A percentile compares a stretch with the other conserved stretches of the same genome.
Evolutionary conservation across 2,329 filamentous ascomycete genomes (phyloP).

Genomic region (Aspergillus luchuensis): DNA sequence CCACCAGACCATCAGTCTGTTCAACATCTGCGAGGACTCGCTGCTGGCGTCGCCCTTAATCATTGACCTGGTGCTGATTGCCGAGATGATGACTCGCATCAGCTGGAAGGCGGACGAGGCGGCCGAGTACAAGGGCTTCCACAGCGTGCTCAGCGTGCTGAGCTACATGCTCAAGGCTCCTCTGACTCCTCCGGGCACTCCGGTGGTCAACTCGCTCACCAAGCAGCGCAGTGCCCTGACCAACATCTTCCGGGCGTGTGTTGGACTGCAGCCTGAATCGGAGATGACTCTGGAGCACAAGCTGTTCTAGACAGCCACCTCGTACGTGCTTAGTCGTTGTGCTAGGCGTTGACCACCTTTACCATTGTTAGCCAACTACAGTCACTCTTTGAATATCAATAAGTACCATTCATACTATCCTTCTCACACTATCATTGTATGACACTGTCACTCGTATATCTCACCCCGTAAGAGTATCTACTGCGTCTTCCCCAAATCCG

Average conservation of each 20-base stretch:
- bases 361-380: slow-evolving; percentile 26
- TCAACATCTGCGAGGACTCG: slow-evolving; percentile 99
- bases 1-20: slow-evolving; percentile 96
- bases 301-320: slow-evolving; percentile 65
- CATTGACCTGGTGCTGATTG: slow-evolving; percentile 89
- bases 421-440: too few relatives aligned
- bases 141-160: slow-evolving; percentile 92
- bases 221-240: slow-evolving; percentile 94
- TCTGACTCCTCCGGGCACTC: slow-evolving; percentile 88
- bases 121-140: slow-evolving; percentile 85
- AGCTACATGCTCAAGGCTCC: slow-evolving; percentile 99
- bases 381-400: slow-evolving; percentile 28
- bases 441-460: too few relatives aligned
- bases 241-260: slow-evolving; percentile 98
- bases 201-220: slow-evolving; percentile 90
- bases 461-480: background rate
- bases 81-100: slow-evolving; percentile 98
- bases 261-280: slow-evolving; percentile 93
- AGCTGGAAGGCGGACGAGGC: slow-evolving; percentile 74
- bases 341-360: background rate
- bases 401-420: too few relatives aligned
- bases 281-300: slow-evolving; percentile 99
- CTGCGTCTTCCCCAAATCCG: slow-evolving; percentile 26
- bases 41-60: slow-evolving; percentile 93
- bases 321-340: background rate